Evolutionary conservation across 108 stramenopile species (phyloP).

Genomic region (Skeletonema marinoi): DNA sequence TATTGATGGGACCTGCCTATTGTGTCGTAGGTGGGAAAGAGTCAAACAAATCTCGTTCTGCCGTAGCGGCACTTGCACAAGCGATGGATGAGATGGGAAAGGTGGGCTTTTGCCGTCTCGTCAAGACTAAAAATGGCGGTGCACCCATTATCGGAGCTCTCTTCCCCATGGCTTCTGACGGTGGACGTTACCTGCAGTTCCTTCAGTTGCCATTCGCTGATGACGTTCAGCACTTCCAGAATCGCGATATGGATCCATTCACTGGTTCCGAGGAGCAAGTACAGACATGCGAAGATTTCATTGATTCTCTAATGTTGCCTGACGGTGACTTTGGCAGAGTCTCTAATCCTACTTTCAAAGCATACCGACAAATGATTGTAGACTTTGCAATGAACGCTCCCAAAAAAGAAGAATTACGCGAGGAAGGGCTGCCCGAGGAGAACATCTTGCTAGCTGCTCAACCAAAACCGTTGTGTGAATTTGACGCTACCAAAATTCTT

Average conservation of each 20-base stretch:
- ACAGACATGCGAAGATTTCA: slow-evolving; percentile 64
- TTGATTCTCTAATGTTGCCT: slow-evolving; percentile 76
- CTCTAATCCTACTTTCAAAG: slow-evolving; percentile 52
- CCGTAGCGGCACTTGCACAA: slow-evolving; percentile 71
- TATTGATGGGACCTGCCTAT: slow-evolving; percentile 69
- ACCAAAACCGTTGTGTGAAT: slow-evolving; percentile 28
- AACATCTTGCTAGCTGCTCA: slow-evolving; percentile 30
- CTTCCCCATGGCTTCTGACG: slow-evolving; percentile 53
- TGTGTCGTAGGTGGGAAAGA: slow-evolving; percentile 62
- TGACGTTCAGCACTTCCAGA: slow-evolving; percentile 55
- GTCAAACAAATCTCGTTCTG: slow-evolving; percentile 58
- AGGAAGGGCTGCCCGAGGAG: slow-evolving; percentile 22
- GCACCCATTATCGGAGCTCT: slow-evolving; percentile 67
- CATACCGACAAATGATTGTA: slow-evolving; percentile 39
- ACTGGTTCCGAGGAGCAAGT: slow-evolving; percentile 20
- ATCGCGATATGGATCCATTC: slow-evolving; percentile 4
- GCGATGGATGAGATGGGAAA: slow-evolving; percentile 56
- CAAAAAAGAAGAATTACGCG: slow-evolving; percentile 10
- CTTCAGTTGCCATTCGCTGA: slow-evolving; percentile 81
- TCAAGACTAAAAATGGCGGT: slow-evolving; percentile 67
- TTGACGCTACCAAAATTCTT: slow-evolving; percentile 29
- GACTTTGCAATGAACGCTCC: slow-evolving; percentile 42
- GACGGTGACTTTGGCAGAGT: slow-evolving; percentile 54
- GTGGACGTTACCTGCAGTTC: slow-evolving; percentile 48
- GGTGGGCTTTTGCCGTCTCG: slow-evolving; percentile 74